Conservation (phyloP, 441 rosid genomes). For the Francoa sonchifolia region DNA sequence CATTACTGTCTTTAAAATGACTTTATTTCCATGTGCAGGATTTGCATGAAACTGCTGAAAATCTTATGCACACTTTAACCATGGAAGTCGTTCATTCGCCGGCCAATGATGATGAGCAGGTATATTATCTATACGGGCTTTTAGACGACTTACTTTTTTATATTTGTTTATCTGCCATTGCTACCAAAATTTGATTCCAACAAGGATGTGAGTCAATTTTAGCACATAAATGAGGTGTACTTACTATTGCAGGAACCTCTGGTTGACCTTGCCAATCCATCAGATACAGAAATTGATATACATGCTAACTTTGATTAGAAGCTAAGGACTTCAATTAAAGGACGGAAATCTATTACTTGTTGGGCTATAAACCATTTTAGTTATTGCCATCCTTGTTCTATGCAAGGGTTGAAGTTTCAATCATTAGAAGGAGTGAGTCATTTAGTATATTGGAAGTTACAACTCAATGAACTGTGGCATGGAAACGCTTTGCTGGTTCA, state of each 20-base stretch:
- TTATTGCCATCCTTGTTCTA: background rate
- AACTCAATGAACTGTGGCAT: too few relatives aligned
- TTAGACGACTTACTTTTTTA: background rate
- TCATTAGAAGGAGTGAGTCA: too few relatives aligned
- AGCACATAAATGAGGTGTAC: background rate
- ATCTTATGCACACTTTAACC: slow-evolving; percentile 29
- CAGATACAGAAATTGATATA: slow-evolving; percentile 52
- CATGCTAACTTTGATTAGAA: slow-evolving; percentile 46
- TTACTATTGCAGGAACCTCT: slow-evolving; percentile 40
- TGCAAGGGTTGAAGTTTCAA: slow-evolving; percentile 7
- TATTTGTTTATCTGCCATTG: background rate
- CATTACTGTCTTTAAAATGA: background rate
- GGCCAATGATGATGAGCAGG: slow-evolving; percentile 63
- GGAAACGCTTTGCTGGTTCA: too few relatives aligned
- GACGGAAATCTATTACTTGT: too few relatives aligned
- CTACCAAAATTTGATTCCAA: background rate
- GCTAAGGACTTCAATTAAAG: slow-evolving; percentile 15
- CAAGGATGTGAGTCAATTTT: background rate
- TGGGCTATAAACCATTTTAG: too few relatives aligned
- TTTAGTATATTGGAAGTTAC: too few relatives aligned
- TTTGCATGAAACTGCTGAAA: slow-evolving; percentile 32
- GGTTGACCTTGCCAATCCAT: slow-evolving; percentile 49
- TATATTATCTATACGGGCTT: slow-evolving; percentile 6
- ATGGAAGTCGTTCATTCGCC: slow-evolving; percentile 35
- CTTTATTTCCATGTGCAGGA: slow-evolving; percentile 24